A percentile compares a stretch with the other conserved stretches of the same genome.
phyloP scores from a whole-genome alignment of 371 early-diverging fungal genomes.

The Saksenaea oblongispora region DNA sequence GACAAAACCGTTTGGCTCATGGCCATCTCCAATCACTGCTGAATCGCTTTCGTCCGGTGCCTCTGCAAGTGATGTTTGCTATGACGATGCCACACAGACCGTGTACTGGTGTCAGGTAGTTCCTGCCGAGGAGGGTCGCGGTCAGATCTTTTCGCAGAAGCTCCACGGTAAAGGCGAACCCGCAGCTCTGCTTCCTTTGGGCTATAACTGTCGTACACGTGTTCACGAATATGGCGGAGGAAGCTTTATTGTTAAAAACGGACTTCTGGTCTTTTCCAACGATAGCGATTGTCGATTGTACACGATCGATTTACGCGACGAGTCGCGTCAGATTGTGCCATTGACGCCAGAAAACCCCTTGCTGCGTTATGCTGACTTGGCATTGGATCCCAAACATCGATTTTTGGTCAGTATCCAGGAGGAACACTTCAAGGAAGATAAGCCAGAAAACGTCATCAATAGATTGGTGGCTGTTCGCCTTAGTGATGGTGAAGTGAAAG shows the following conservation, averaged over 20 bases:
- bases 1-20: slow-evolving; percentile 42
- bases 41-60: slow-evolving; percentile 37
- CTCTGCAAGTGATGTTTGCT: slow-evolving; percentile 24
- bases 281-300: slow-evolving; percentile 59
- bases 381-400: slow-evolving; percentile 49
- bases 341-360: slow-evolving; percentile 45
- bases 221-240: slow-evolving; percentile 84
- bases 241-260: slow-evolving; percentile 56
- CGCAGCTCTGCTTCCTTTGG: slow-evolving; percentile 26
- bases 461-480: slow-evolving; percentile 59
- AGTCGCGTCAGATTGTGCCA: slow-evolving; percentile 30
- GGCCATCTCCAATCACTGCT: slow-evolving; percentile 47
- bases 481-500: slow-evolving; percentile 37
- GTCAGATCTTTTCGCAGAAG: slow-evolving; percentile 34
- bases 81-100: slow-evolving; percentile 23
- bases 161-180: slow-evolving; percentile 11
- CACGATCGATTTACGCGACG: slow-evolving; percentile 35
- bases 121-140: slow-evolving; percentile 44
- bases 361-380: slow-evolving; percentile 66
- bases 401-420: slow-evolving; percentile 69
- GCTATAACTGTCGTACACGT: slow-evolving; percentile 47
- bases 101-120: slow-evolving; percentile 41
- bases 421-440: slow-evolving; percentile 61
- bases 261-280: slow-evolving; percentile 66
- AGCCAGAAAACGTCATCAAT: slow-evolving; percentile 62